Evolutionary conservation across 31 red algal species (phyloP).

Genomic region (Endocladia muricata): DNA sequence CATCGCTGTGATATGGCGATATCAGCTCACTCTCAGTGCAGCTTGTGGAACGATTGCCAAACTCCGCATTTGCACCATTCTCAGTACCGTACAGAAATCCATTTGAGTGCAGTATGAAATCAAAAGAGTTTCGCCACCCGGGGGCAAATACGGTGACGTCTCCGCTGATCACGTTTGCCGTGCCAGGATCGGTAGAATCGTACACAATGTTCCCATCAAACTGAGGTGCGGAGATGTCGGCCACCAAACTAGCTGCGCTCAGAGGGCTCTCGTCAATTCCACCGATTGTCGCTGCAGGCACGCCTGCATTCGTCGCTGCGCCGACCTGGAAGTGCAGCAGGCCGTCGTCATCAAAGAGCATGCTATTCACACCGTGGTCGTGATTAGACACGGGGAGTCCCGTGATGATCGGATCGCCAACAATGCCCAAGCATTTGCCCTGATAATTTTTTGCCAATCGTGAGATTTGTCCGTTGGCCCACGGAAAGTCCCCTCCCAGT

Average conservation of each 20-base stretch:
- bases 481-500: conserved; percentile 6
- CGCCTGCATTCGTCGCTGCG: conserved; percentile 59
- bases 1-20: conserved; percentile 32
- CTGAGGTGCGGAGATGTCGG: conserved; percentile 14
- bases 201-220: conserved; percentile 61
- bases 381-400: conserved; percentile 64
- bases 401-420: conserved; percentile 55
- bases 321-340: conserved; percentile 62
- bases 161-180: conserved; percentile 28
- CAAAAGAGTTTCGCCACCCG: conserved; percentile 63
- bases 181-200: conserved; percentile 27
- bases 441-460: conserved; percentile 22
- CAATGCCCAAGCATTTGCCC: conserved; percentile 41
- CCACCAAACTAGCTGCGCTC: conserved; percentile 46
- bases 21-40: conserved; percentile 32
- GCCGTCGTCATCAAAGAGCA: conserved; percentile 65
- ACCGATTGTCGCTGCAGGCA: conserved; percentile 28
- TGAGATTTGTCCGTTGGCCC: conserved; percentile 63
- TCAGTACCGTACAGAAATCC: conserved; percentile 59
- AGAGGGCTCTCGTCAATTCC: conserved; percentile 48
- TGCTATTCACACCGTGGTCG: conserved; percentile 55
- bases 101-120: conserved; percentile 41
- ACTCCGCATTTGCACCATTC: conserved; percentile 58
- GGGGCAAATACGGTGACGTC: conserved; percentile 53
- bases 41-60: conserved; percentile 45